Evolutionary conservation across 768 basidiomycete species (phyloP).

Genomic region (Russula lepida): DNA sequence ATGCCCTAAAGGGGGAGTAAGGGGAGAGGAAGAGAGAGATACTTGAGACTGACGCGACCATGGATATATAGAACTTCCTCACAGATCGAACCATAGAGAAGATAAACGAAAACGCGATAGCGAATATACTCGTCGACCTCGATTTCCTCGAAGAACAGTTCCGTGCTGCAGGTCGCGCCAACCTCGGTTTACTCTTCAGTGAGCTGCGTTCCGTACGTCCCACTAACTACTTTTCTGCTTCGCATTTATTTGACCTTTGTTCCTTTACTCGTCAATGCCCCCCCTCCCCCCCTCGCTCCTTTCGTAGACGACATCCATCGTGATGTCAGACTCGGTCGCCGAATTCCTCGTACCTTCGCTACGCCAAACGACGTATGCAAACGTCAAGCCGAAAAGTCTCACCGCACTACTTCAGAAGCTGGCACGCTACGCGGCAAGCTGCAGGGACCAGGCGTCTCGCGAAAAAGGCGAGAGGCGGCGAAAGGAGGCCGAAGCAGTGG

Average conservation of each 20-base stretch:
- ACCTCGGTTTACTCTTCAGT: constrained; percentile 62
- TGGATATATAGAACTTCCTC: constrained; percentile 53
- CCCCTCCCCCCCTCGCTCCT: not conserved
- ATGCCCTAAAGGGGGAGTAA: too few species aligned
- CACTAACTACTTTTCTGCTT: not conserved
- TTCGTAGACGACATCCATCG: constrained; percentile 58
- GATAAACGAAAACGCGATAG: constrained; percentile 86
- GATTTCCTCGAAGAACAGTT: constrained; percentile 86
- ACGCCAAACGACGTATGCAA: constrained; percentile 57
- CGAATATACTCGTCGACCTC: constrained; percentile 79
- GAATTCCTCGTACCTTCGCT: constrained; percentile 68
- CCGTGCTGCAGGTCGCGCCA: constrained; percentile 59
- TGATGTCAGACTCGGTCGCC: constrained; percentile 62
- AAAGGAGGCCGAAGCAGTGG: constrained; percentile 72
- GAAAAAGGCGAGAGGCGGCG: constrained; percentile 65
- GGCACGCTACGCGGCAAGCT: constrained; percentile 53
- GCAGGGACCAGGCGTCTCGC: constrained; percentile 48
- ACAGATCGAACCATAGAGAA: constrained; percentile 62
- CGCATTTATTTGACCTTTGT: not conserved
- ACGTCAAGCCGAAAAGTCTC: constrained; percentile 62
- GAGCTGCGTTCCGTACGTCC: constrained; percentile 69
- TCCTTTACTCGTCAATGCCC: not conserved
- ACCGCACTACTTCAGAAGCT: constrained; percentile 75
- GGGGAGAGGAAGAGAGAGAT: not conserved
- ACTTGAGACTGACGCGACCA: not conserved